Evolutionary conservation across 306 rosid species (phyloP), one percentile per base, ranked within the genome.

Genomic region (Vigna unguiculata): DNA sequence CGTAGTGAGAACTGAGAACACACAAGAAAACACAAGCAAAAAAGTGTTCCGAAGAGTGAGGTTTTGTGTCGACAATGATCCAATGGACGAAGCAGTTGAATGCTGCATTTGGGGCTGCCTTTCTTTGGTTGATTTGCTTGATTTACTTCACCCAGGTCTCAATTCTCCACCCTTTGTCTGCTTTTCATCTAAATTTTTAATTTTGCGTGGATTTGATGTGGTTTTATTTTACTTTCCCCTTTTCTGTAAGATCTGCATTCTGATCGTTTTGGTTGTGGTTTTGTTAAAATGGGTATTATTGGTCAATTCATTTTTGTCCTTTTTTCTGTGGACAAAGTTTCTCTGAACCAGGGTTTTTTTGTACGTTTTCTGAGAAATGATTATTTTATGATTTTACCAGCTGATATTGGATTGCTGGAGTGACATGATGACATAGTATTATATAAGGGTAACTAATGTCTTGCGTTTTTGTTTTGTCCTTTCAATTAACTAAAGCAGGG

Each of bases 91-190:
- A 70, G 58, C 85, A 76, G 49, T 43, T 92, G 76, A 82, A 82
- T 77, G 84, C 89, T 48, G 81, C 88, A 52, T 92, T 90, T 47
- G 96, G 96, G 72, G 82, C 85, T 30, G 87, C 92, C 6, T 92
- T 90, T 84, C 86, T 92, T 24, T 92, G 96, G 96, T 85, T 92
- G 41, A 78, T 92, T 81, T 92, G 93, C 86, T 82, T 92, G 88
- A 82, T 92, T 78, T 90, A 92, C 92, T 92, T 92, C 88, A 92
- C 96, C 78, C 97, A 88, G 97, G 96, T 92, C 81, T 21, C 40
- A 7, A 1, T 69, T 78, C 69, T 77, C 59, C 49, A 30, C 4
- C 9, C 30, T 69, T 74, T 58, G 6, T 57, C 45, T 2, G 9
- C 0, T 36, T 49, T 19, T 41, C 2, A 51, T 11, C 0, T 78